Percentiles rank a stretch among this genome's conserved stretches.
These are phyloP conservation scores for Crocinoboletus sp. DNA, from an alignment of 1,284 basidiomycete genomes.

Conservation along the genomic window DNA sequence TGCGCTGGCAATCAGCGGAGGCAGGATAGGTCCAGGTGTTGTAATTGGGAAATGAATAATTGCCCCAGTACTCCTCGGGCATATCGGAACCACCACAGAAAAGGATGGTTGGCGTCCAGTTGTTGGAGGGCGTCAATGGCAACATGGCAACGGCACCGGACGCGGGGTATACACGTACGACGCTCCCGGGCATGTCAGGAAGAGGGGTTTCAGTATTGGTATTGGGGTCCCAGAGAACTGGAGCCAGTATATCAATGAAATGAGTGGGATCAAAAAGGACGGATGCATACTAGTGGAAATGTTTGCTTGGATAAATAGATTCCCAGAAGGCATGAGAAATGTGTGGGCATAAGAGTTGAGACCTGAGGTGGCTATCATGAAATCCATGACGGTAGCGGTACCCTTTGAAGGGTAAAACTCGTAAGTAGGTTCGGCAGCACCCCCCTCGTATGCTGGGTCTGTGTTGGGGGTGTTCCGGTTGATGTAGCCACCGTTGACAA, in stretches of 20 bases:
- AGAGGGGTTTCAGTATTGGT: slow-evolving; percentile 58
- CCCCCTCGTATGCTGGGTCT: slow-evolving; percentile 60
- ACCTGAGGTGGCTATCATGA: slow-evolving; percentile 80
- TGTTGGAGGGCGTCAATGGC: slow-evolving; percentile 85
- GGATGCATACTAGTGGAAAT: slow-evolving; percentile 61
- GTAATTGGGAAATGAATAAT: slow-evolving; percentile 64
- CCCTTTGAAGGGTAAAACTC: slow-evolving; percentile 81
- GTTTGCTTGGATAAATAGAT: slow-evolving; percentile 84
- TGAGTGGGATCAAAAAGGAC: not conserved
- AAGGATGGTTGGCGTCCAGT: slow-evolving; percentile 80
- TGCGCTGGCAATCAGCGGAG: slow-evolving; percentile 62
- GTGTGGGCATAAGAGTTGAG: slow-evolving; percentile 88
- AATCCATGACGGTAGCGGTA: slow-evolving; percentile 60
- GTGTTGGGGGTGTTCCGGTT: slow-evolving; percentile 76
- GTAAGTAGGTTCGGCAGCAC: slow-evolving; percentile 63
- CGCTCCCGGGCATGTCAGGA: slow-evolving; percentile 58
- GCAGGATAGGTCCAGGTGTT: slow-evolving; percentile 64
- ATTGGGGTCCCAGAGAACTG: slow-evolving; percentile 61
- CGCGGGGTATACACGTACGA: slow-evolving; percentile 88
- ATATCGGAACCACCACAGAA: slow-evolving; percentile 89
- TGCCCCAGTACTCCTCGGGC: slow-evolving; percentile 65
- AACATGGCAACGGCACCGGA: slow-evolving; percentile 90
- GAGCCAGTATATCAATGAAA: slow-evolving; percentile 13
- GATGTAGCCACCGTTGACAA: slow-evolving; percentile 83
- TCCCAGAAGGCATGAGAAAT: slow-evolving; percentile 82